phyloP scores from a whole-genome alignment of 257 asterid species.

The Echites panduratus region DNA sequence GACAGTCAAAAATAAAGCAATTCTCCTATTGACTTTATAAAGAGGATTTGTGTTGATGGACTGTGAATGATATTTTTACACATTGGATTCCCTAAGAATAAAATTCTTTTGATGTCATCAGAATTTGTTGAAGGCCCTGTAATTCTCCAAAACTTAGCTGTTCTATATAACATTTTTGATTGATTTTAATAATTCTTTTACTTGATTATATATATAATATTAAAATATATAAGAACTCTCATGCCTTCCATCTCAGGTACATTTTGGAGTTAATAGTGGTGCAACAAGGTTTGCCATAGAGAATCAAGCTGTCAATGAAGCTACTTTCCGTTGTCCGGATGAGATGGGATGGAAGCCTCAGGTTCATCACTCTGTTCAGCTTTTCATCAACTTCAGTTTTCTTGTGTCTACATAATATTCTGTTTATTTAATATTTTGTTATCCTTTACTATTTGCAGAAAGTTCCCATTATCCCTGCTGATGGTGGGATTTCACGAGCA shows the following conservation, averaged over 20 bases:
- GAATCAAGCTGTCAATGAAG: constrained; percentile 89
- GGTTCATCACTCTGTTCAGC: constrained; percentile 27
- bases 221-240: not conserved
- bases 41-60: not conserved
- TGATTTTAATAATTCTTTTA: not conserved
- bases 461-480: constrained; percentile 45
- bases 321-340: constrained; percentile 96
- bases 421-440: constrained; percentile 4
- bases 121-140: not conserved
- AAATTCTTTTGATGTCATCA: not conserved
- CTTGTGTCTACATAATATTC: not conserved
- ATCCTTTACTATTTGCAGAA: constrained; percentile 44
- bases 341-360: constrained; percentile 99
- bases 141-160: not conserved
- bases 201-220: constrained; percentile 5
- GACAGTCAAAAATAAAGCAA: not conserved
- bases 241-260: constrained; percentile 49
- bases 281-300: constrained; percentile 92
- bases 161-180: not conserved
- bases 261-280: constrained; percentile 96
- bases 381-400: constrained; percentile 3
- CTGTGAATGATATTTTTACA: not conserved
- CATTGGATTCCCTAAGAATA: not conserved
- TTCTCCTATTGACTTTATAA: not conserved
- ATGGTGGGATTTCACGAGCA: constrained; percentile 38